phyloP scores from a whole-genome alignment of 306 rosid species.

The Urtica urens region DNA sequence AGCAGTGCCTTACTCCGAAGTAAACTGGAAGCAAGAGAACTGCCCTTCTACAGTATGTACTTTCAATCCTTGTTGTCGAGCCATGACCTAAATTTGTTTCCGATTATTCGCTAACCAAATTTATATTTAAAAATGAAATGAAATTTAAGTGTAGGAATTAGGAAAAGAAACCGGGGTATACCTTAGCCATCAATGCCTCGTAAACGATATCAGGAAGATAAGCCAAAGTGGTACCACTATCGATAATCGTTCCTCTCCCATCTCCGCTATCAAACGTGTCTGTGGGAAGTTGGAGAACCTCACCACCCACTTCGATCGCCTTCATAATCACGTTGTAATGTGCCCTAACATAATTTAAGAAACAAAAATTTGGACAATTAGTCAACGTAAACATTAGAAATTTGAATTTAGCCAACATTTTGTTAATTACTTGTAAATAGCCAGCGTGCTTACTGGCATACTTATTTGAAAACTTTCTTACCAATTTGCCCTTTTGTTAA shows the following conservation, averaged over 20 bases:
- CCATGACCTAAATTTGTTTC: slow-evolving; percentile 36
- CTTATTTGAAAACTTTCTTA: too few species aligned
- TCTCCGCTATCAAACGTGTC: slow-evolving; percentile 41
- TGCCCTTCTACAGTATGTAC: slow-evolving; percentile 31
- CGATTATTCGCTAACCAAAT: not conserved
- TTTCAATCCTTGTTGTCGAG: slow-evolving; percentile 35
- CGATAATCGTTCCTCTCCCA: slow-evolving; percentile 57
- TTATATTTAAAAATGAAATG: too few species aligned
- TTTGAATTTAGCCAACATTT: too few species aligned
- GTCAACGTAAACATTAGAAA: too few species aligned
- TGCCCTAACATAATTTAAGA: slow-evolving; percentile 39
- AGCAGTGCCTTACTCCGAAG: slow-evolving; percentile 36
- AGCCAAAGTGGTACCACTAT: slow-evolving; percentile 94
- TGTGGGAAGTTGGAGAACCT: slow-evolving; percentile 39
- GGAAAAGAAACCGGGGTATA: slow-evolving; percentile 10
- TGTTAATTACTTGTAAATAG: too few species aligned
- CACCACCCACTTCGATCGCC: slow-evolving; percentile 59
- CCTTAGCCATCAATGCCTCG: slow-evolving; percentile 39
- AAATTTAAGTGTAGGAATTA: too few species aligned
- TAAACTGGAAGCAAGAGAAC: slow-evolving; percentile 48
- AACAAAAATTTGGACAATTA: too few species aligned
- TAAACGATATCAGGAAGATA: slow-evolving; percentile 47
- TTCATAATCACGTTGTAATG: slow-evolving; percentile 79
- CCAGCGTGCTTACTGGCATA: too few species aligned
- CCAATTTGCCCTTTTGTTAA: too few species aligned